Evolutionary conservation across 306 rosid species (phyloP).

Genomic region (Macrotyloma uniflorum): DNA sequence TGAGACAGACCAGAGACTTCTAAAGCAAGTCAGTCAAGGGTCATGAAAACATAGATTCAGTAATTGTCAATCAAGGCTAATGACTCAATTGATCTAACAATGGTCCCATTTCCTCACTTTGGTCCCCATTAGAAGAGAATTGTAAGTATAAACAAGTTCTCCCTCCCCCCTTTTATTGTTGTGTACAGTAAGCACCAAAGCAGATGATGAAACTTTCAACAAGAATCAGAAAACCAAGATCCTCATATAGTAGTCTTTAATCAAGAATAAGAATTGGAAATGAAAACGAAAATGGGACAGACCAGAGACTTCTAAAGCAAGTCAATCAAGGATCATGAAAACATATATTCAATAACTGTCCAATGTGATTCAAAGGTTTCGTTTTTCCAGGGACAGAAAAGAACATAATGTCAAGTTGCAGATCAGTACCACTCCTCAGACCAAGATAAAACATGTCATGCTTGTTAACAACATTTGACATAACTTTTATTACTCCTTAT

Average conservation of each 20-base stretch:
- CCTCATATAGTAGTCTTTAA: neutral
- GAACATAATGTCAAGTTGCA: neutral
- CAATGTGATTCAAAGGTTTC: constrained; percentile 7
- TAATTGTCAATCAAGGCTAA: neutral
- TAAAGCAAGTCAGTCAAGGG: constrained; percentile 2
- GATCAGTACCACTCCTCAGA: constrained; percentile 5
- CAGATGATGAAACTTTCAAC: neutral
- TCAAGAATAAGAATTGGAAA: neutral
- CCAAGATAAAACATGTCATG: constrained; percentile 1
- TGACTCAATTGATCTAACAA: neutral
- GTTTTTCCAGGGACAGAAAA: neutral
- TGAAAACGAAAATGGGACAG: constrained; percentile 8
- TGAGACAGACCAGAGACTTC: constrained; percentile 1
- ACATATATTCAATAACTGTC: neutral
- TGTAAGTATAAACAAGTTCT: neutral
- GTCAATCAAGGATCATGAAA: neutral
- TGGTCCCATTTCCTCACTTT: neutral
- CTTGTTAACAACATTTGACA: constrained; percentile 8
- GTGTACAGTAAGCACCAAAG: constrained; percentile 8
- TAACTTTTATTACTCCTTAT: neutral
- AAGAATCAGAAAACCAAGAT: constrained; percentile 10
- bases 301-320: constrained; percentile 10
- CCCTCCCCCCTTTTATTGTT: neutral
- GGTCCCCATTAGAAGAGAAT: neutral
- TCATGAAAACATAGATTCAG: constrained; percentile 12